Evolutionary conservation across 345 rosid genomes (phyloP), one percentile per base, ranked within the genome.

Genomic region (Cochlearia excelsa): DNA sequence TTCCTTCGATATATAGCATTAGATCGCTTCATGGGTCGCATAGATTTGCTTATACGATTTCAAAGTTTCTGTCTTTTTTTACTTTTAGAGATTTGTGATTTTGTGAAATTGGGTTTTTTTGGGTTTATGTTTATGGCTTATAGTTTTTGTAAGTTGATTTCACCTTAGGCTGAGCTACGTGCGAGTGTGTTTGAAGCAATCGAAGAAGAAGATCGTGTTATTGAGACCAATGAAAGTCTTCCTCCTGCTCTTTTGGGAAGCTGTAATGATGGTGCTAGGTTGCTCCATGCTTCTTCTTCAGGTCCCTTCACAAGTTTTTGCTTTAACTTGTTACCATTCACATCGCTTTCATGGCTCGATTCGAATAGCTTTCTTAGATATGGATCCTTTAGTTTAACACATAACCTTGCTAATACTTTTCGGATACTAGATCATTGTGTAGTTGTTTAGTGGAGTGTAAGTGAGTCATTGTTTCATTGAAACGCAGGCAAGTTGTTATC

Each of bases 181-280:
- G 99, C 99, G 23, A 87, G 95, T 77, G 97, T 94, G 8, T 94
- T 94, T 65, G 99, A 87, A 77, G 99, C 99, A 49, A 94, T 94
- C 26, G 99, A 90, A 78, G 97, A 90, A 79, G 99, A 94, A 68
- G 99, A 94, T 73, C 70, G 69, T 30, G 95, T 90, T 11, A 72
- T 85, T 57, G 87, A 85, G 38, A 85, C 69, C 44, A 93, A 81
- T 0, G 82, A 90, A 75, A 87, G 84, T 3, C 66, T 93, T 27
- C 97, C 95, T 65, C 95, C 97, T 61, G 97, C 99, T 42, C 71
- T 94, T 59, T 68, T 93, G 75, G 99, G 97, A 34, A 94, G 90
- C 81, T 94, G 96, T 69, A 94, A 87, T 55, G 97, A 90, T 11
- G 88, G 86, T 53, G 99, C 99, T 3, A 90, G 78, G 71, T 87